Conservation (phyloP, 2,329 filamentous ascomycete species). For the Aspergillus calidoustus region DNA sequence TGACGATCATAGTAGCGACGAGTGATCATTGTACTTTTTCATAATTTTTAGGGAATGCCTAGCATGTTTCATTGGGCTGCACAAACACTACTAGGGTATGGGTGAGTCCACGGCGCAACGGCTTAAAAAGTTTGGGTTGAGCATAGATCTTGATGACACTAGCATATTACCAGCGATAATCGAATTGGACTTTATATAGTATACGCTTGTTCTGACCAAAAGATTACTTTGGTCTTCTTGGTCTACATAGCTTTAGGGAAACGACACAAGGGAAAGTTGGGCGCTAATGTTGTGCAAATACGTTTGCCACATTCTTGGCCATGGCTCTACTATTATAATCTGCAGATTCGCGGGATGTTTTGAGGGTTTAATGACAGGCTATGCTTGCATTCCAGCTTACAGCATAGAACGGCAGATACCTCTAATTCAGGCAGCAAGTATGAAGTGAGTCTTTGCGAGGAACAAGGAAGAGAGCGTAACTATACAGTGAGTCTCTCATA, state of each 20-base stretch:
- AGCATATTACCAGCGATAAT: constrained; percentile 3
- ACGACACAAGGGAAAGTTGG: neutral
- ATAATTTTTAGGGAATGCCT: neutral
- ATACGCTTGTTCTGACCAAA: neutral
- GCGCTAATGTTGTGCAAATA: neutral
- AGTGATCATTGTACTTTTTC: constrained; percentile 13
- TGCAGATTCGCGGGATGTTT: neutral
- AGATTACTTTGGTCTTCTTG: neutral
- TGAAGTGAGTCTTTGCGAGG: neutral
- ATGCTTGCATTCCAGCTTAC: neutral
- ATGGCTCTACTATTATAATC: neutral
- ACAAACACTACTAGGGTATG: constrained; percentile 1
- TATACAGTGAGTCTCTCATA: neutral
- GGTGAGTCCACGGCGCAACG: constrained; percentile 8
- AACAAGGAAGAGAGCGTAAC: neutral
- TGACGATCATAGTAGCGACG: constrained; percentile 43
- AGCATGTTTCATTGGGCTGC: constrained; percentile 1
- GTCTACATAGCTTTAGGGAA: neutral
- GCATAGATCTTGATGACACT: constrained; percentile 2
- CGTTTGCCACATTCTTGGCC: neutral
- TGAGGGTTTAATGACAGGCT: neutral
- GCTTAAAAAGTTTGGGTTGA: constrained; percentile 11
- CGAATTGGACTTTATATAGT: neutral
- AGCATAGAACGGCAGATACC: neutral
- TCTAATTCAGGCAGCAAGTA: neutral